Evolutionary conservation across 176 grass and related monocot genomes (phyloP), one percentile per base, ranked within the genome.

Genomic region (Triticum timopheevii): DNA sequence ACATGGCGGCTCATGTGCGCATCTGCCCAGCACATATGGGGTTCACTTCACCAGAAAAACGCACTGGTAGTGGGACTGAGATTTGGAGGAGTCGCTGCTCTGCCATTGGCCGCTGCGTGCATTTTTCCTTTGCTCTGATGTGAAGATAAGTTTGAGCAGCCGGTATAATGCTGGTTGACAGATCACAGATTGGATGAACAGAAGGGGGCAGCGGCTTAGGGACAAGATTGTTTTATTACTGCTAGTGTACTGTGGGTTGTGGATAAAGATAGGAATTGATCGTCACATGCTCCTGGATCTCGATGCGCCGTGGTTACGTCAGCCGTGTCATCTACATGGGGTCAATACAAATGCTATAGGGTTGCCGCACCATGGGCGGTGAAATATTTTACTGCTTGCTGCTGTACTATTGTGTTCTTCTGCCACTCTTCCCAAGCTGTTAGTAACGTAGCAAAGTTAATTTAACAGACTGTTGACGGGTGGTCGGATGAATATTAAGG

Each of bases 181-280:
- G 33, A 20, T 38, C 23, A 13, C 76, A 49, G 34, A 22, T 39
- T 25, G 64, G 79, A 2, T 49, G 50, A 65, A 66, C 80, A 50
- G 80, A 72, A 40, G n/a, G 67, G 5, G 72, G 40, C 59, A 65
- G 22, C 17, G 71, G 82, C 75, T 52, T 64, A 27, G 16, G 23
- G 65, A 78, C 82, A 79, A 73, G 40, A 71, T 76, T 44, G 47
- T 6, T 33, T 71, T 2, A 10, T 49, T 28, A 8, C 61, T 62
- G 3, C 10, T 3, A 6, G 0, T 17, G 1, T 30, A 16, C 27
- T 34, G 8, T 69, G 50, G 3, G 59, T 38, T 67, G 22, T 40
- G 85, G 89, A 91, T 91, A 87, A 84, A 84, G 38, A 44, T 84
- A 40, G 75, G 81, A 81, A 87, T 87, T 83, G 85, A 15, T n/a